Evolutionary conservation across 768 basidiomycete genomes (phyloP), one percentile per base, ranked within the genome.

Genomic region (Lactarius pseudohatsudake): DNA sequence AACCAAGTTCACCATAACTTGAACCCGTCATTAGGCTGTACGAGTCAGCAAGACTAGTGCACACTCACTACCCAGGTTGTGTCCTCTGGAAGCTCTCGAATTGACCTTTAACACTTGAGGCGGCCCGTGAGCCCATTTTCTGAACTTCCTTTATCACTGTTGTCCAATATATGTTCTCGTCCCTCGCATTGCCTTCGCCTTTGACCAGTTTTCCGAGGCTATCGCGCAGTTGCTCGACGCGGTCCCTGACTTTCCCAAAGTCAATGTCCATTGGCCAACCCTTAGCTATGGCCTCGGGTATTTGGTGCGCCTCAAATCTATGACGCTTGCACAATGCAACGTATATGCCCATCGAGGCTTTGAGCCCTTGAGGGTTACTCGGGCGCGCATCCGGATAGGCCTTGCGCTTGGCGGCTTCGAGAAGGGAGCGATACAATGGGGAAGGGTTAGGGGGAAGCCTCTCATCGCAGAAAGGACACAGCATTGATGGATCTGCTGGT

Each of bases 1-100:
- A 90, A 13, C 94, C 94, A 43, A 87, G 82, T 74, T 93, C 92
- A 50, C 94, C 94, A 70, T 96, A 96, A 75, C 94, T 96, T 64
- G 20, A 41, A 28, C 32, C 11, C 16, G 16, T 7, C 38, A 54
- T 66, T 36, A 66, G 28, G n/a, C 18, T 41, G 0, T 3, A 18
- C 22, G 22, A 32, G 22, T 43, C n/a, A 9, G 9, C 43, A 41
- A 16, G 34, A 40, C 26, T 28, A 13, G 18, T 32, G 32, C 26
- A 40, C 18, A 84, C 92, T 78, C 73, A 96, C 94, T 95, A 96
- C 78, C 94, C 94, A 32, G 94, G 92, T 72, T 93, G 90, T 4
- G 86, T 85, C 77, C 87, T 89, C 70, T 92, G 85, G 71, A 96
- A 96, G 70, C 79, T 90, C 20, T 84, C 81, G 71, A 89, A 92